Evolutionary conservation across 148 eudicot species (phyloP), one percentile per base, ranked within the genome.

Genomic region (Vaccinium darrowii): DNA sequence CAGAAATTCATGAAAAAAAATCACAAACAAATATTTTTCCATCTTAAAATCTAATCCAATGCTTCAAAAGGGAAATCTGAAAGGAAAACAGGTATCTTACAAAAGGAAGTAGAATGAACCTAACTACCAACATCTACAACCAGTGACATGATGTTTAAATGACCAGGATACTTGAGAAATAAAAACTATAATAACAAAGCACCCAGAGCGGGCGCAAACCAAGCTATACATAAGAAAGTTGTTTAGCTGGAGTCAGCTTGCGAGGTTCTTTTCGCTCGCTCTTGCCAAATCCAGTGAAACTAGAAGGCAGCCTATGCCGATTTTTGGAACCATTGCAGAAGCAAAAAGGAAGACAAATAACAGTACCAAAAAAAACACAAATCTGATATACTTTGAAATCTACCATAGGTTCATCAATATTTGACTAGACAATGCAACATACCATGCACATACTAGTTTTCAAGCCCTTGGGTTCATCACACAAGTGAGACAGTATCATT

Each of bases 361-460:
- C 2, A 6, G 7, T 3, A 36, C 47, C 47, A 54, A 16, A 3
- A 53, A 25, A 16, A 27, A 19, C 71, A 18, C 5, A 79, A 54
- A 14, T 8, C 2, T 5, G 4, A 69, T 14, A 69, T 5, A 69
- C 39, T 25, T 60, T 47, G 65, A 21, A n/a, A 49, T 14, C n/a
- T 8, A 16, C 75, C 54, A 67, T 65, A 27, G 77, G 60, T 67
- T 67, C 77, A 49, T 57, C 25, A 80, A 4, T 19, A 36, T 67
- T 49, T 23, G 63, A 54, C 8, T 3, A 27, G 33, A 23, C 8
- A 63, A 76, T 78, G 58, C 72, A 74, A 49, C 91, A 69, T 91
- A 97, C 99, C 98, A 95, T 91, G 91, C 95, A 95, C 99, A 95
- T 94, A 87, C 87, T 92, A 83, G 99, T 97, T 89, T 97, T 97